Evolutionary conservation across 306 rosid genomes (phyloP), one percentile per base, ranked within the genome.

Genomic region (Prunus dulcis): DNA sequence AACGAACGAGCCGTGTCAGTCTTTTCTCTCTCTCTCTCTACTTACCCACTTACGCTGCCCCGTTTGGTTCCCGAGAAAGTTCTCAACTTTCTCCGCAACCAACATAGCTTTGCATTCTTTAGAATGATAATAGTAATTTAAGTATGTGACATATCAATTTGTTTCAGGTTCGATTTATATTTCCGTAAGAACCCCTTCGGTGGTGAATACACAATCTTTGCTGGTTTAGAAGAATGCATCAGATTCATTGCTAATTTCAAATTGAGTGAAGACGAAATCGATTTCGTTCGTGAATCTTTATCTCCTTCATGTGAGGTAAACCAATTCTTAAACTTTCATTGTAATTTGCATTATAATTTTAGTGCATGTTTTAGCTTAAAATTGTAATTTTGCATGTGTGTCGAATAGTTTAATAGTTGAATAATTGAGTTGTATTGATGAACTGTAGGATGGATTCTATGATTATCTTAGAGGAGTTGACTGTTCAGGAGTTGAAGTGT

Each of bases 161-260:
- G 19, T 52, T 66, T 76, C 97, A 96, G 99, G 89, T 96, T 96
- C 61, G 99, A 96, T 88, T 86, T 96, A 82, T 96, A 91, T 86
- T 96, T 91, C 81, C 96, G 99, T 81, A 96, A 76, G 91, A 96
- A 88, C 84, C 99, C 99, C 12, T 96, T 96, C 75, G 97, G 99
- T 57, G 99, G 99, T 62, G 99, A 96, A 85, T 96, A 87, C 85
- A 96, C 99, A 7, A 81, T 96, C 57, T 96, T 92, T 22, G 97
- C 99, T 74, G 99, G 99, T 64, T 87, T 96, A 82, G 99, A 96
- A 43, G 99, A 96, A 77, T 93, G 98, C 87, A 88, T 88, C 80
- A 89, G 86, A 88, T 84, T 96, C 70, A 92, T 96, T 72, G 97
- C 97, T 50, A 92, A 89, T 88, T 96, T 96, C 89, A 93, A 76